phyloP scores from a whole-genome alignment of 139 green algal species.

The Pleodorina starrii region DNA sequence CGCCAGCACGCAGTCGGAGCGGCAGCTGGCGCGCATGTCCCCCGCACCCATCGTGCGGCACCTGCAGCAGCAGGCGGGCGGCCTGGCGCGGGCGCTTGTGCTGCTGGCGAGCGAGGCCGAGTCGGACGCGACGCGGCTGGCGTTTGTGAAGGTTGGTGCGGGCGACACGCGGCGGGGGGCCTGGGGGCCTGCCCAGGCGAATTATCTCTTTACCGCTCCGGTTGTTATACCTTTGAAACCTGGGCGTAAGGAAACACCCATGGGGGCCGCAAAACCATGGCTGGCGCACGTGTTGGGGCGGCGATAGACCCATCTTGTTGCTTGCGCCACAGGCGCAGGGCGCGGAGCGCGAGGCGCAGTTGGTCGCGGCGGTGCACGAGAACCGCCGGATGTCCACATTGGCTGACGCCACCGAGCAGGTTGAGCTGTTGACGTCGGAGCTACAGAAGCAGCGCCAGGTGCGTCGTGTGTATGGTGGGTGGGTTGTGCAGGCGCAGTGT shows the following conservation, averaged over 20 bases:
- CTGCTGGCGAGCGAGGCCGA: slow-evolving; percentile 41
- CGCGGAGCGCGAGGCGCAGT: not conserved
- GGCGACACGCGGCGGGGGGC: no score
- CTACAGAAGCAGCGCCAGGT: slow-evolving; percentile 35
- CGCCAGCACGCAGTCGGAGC: not conserved
- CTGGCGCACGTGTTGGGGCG: no score
- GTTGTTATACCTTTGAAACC: no score
- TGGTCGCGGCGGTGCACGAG: not conserved
- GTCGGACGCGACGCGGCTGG: slow-evolving; percentile 16
- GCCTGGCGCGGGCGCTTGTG: not conserved
- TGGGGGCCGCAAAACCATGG: no score
- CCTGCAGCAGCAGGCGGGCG: slow-evolving; percentile 26
- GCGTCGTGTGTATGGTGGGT: no score
- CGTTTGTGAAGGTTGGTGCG: no score
- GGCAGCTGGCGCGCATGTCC: not conserved
- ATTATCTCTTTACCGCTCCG: no score
- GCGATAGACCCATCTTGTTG: no score
- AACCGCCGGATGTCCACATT: not conserved
- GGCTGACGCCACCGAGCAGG: not conserved
- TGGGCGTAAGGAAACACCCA: no score
- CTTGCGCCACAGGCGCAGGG: not conserved
- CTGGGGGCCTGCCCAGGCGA: no score
- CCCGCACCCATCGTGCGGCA: slow-evolving; percentile 4
- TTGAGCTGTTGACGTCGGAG: not conserved
- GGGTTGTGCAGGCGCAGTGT: no score